Evolutionary conservation across 2,329 filamentous ascomycete species (phyloP).

Genomic region (Beauveria sp.): DNA sequence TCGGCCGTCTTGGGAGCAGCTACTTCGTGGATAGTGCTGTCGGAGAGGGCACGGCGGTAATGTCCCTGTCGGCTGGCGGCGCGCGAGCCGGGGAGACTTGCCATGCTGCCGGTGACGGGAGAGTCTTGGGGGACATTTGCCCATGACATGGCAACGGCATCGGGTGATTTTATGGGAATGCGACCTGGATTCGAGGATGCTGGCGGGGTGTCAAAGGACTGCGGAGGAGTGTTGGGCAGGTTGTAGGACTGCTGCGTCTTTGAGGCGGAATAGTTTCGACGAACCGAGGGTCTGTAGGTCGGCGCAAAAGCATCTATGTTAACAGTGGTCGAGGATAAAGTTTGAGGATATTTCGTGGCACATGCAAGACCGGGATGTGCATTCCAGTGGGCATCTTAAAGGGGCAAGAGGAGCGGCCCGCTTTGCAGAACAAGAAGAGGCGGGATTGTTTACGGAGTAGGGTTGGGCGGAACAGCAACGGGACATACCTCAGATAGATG

Average conservation of each 20-base stretch:
- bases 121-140: constrained; percentile 33
- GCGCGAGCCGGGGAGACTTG: constrained; percentile 24
- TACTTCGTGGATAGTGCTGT: constrained; percentile 67
- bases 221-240: constrained; percentile 54
- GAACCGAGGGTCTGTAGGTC: constrained; percentile 47
- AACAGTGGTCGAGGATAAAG: constrained; percentile 14
- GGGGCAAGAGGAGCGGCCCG: neutral
- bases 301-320: neutral
- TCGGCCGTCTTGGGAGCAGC: constrained; percentile 46
- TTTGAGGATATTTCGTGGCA: neutral
- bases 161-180: constrained; percentile 20
- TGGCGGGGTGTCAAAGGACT: constrained; percentile 44
- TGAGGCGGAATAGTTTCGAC: constrained; percentile 43
- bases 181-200: constrained; percentile 18
- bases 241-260: constrained; percentile 33
- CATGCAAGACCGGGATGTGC: neutral
- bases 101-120: constrained; percentile 27
- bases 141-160: constrained; percentile 26
- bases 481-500: constrained; percentile 70
- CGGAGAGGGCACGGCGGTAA: constrained; percentile 62
- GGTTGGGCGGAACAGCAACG: neutral
- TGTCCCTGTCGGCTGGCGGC: constrained; percentile 20
- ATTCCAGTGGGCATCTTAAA: neutral
- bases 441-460: neutral
- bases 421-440: neutral